Conservation (phyloP, 1,139 yeast species). For the Kazachstania sp. region DNA sequence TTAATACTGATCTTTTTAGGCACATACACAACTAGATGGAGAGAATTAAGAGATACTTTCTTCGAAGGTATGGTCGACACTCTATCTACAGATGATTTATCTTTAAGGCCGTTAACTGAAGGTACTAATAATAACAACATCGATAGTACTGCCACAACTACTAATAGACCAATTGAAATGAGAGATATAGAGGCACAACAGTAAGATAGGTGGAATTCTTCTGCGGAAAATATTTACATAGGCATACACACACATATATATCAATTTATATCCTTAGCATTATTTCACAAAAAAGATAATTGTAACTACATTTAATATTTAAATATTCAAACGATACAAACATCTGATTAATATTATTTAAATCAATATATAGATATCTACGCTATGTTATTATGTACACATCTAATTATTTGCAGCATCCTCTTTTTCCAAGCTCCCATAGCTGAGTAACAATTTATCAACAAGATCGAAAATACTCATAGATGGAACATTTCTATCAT, state of each 20-base stretch:
- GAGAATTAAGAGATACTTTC: slow-evolving; percentile 77
- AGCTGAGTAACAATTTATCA: slow-evolving; percentile 9
- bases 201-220: neutral
- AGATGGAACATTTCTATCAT: slow-evolving; percentile 9
- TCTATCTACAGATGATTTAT: neutral
- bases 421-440: neutral
- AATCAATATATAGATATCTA: too few relatives aligned
- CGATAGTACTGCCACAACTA: neutral
- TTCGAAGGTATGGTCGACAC: slow-evolving; percentile 67
- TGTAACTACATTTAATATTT: too few relatives aligned
- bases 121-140: neutral
- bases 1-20: slow-evolving; percentile 67
- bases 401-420: neutral
- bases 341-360: too few relatives aligned
- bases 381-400: too few relatives aligned
- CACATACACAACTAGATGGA: slow-evolving; percentile 82
- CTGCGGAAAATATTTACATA: neutral
- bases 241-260: neutral
- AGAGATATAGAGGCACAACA: slow-evolving; percentile 23
- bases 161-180: slow-evolving; percentile 17
- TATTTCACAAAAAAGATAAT: too few relatives aligned
- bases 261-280: neutral
- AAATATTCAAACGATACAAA: too few relatives aligned
- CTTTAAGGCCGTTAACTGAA: neutral
- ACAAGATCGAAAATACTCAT: slow-evolving; percentile 20